Base-by-base conservation (phyloP, 1,284 basidiomycete genomes). In the Ceratobasidium sp. region DNA sequence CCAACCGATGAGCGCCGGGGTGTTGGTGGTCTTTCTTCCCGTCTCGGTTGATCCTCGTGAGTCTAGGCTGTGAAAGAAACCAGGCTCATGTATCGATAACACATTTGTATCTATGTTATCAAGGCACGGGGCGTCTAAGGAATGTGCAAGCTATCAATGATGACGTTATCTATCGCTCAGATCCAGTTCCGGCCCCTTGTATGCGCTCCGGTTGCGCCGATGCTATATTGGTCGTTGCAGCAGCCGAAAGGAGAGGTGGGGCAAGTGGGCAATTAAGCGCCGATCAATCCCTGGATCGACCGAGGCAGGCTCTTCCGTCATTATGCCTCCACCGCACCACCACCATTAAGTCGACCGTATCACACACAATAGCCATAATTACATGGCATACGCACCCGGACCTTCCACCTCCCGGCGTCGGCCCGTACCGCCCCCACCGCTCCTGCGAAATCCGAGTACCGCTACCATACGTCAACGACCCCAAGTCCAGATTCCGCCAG, bases 401-500 rank as follows among this genome's bases (percentile, higher is more conserved):
- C 60, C 69, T 60, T 60, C 45, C 28, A 71, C n/a, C 55, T 52
- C 21, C 12, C 52, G 53, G 36, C 58, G 57, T 59, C 67, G 43
- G 36, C 69, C 10, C 45, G 45, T 62, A 34, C 60, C 60, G 45
- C 60, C 60, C 12, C 55, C 55, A 21, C 60, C 60, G 16, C 60
- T 34, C 12, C n/a, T 3, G 32, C 65, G 65, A 32, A 57, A 55
- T 18, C 34, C 64, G 3, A 67, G 64, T 39, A 55, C 64, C 4
- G 58, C 5, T 9, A 69, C 65, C 10, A 46, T 69, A n/a, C 65
- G 65, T 26, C 65, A 45, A 23, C 52, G 65, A n/a, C 65, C 65
- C 5, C 32, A 41, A 16, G 65, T 69, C 39, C 48, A 53, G 18
- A 69, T 69, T 10, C 65, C 65, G 3, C 16, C 65, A 28, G 65